Base-by-base conservation (phyloP, 768 basidiomycete species). In the Rhizopogon vesiculosus region DNA sequence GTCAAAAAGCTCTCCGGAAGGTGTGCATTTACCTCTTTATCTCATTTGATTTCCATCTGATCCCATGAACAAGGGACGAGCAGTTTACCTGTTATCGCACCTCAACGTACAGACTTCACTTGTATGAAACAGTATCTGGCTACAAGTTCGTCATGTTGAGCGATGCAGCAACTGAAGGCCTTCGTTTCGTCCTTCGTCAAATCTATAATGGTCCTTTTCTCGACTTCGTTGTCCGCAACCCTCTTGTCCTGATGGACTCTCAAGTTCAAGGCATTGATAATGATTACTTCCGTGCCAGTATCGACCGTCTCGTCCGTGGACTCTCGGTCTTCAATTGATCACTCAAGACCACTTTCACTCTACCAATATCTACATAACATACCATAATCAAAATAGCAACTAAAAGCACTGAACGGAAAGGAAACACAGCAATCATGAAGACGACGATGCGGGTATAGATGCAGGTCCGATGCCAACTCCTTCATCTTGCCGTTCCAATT, bases 101-200 rank as follows among this genome's bases (percentile, higher is more conserved):
- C 3, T 91, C 93, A 22, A 74, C 87, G 3, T 99, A 99, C 79
- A 95, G 88, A 68, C 80, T 98, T 8, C 95, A 98, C 71, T 76
- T 96, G 53, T 96, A 87, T 72, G 93, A 96, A 69, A 94, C 97
- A 0, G 62, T 86, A 3, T 91, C 94, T 3, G 90, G 92, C 13
- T 97, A 93, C 83, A 94, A 93, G 67, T 96, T 99, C 72, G 79
- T 98, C 65, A 91, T 98, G 78, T 83, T 98, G 61, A 91, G 87
- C 59, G 93, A 97, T 65, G 90, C 92, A 1, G 79, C 79, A 54
- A 77, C 89, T 39, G 95, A 98, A 58, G 89, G 89, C 2, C 76
- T 95, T 45, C 86, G 89, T 16, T 85, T 86, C 63, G 77, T 92
- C 52, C 73, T 98, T 40, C 84, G 89, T n/a, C 89, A 92, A 66